These are phyloP conservation scores for Fusarium ramigenum DNA, from an alignment of 2,329 filamentous ascomycete species.

Conservation along the genomic window DNA sequence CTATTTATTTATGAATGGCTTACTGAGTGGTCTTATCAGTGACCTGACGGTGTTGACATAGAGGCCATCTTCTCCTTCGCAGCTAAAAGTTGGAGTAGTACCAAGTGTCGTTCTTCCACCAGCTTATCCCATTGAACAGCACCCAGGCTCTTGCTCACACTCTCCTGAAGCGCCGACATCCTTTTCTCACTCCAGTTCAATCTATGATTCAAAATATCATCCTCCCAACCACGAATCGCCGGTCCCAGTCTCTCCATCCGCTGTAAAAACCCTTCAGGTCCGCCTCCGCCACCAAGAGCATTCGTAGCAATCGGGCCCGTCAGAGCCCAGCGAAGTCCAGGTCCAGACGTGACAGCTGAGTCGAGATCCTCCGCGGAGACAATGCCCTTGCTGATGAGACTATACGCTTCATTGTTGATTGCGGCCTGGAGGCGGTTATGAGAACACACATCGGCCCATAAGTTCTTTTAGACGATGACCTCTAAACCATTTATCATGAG, in stretches of 20 bases:
- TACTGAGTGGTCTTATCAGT: neutral
- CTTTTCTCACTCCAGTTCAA: neutral
- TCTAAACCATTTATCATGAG: accelerated
- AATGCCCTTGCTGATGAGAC: neutral
- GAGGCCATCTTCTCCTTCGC: neutral
- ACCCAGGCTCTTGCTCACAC: neutral
- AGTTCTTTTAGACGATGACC: neutral
- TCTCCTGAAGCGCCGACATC: neutral
- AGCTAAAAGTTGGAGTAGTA: neutral
- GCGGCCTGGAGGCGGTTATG: neutral
- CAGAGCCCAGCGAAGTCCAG: neutral
- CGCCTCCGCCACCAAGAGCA: neutral
- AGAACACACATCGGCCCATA: neutral
- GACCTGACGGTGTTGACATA: neutral
- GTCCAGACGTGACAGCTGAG: neutral
- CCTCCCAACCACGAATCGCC: neutral
- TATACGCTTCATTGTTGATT: neutral
- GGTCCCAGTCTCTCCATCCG: neutral
- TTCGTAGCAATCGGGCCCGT: neutral
- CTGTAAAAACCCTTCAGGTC: neutral
- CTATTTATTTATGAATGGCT: neutral
- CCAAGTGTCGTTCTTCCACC: neutral
- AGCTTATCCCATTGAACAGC: neutral
- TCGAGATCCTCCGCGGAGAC: neutral
- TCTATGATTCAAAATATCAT: neutral